phyloP scores from a whole-genome alignment of 257 asterid genomes.

The Pogostemon cablin region DNA sequence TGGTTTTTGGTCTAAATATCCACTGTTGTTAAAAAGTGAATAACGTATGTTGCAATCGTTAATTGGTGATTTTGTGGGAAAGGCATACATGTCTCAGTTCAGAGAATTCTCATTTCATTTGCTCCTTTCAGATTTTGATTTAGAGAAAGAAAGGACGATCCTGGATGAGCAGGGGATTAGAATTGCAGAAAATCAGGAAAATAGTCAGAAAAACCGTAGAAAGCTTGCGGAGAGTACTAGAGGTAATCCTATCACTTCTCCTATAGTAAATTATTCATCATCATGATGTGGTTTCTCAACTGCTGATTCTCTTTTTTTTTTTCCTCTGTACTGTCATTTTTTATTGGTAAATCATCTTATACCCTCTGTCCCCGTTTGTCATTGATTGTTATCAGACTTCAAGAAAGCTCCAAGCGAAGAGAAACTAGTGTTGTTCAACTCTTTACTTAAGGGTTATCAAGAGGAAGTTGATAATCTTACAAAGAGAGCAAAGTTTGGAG shows the following conservation, averaged over 20 bases:
- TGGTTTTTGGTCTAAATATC: background rate
- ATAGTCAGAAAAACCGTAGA: constrained; percentile 96
- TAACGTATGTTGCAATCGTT: background rate
- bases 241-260: constrained; percentile 51
- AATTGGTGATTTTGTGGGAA: constrained; percentile 5
- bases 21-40: background rate
- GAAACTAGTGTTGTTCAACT: constrained; percentile 73
- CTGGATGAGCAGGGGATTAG: constrained; percentile 94
- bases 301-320: constrained; percentile 2
- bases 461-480: constrained; percentile 99
- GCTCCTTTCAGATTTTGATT: constrained; percentile 74
- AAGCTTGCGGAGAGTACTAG: constrained; percentile 99
- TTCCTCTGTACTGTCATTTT: constrained; percentile 20
- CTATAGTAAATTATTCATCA: constrained; percentile 26
- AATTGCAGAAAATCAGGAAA: constrained; percentile 98
- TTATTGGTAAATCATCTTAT: constrained; percentile 25
- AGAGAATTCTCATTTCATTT: constrained; percentile 17
- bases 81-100: background rate
- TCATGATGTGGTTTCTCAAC: background rate
- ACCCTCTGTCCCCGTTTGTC: constrained; percentile 16
- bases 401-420: constrained; percentile 95
- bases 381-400: constrained; percentile 60
- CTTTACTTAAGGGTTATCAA: constrained; percentile 94
- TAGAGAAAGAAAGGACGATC: constrained; percentile 85
- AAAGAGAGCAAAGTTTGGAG: constrained; percentile 95